A percentile compares a stretch with the other conserved stretches of the same genome.
Evolutionary conservation across 2,329 filamentous ascomycete species (phyloP).

Genomic region (Aspergillus sp.): DNA sequence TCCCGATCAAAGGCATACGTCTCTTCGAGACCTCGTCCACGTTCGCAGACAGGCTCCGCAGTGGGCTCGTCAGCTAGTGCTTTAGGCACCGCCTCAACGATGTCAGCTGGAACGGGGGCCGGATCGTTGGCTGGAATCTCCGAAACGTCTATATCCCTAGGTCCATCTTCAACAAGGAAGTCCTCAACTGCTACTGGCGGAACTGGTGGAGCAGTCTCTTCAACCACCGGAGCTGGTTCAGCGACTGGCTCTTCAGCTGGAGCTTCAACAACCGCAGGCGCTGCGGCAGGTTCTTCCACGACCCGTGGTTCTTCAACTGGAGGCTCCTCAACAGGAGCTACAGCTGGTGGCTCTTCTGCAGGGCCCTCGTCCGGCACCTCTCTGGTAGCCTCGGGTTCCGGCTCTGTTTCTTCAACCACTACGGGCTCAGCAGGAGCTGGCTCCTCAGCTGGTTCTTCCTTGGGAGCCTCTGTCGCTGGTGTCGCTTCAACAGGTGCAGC

Average conservation of each 20-base stretch:
- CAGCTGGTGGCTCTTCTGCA: constrained; percentile 9
- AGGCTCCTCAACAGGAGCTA: background rate
- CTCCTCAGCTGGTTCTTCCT: background rate
- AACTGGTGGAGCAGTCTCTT: constrained; percentile 13
- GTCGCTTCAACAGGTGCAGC: constrained; percentile 6
- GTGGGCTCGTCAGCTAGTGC: constrained; percentile 12
- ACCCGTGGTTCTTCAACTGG: constrained; percentile 15
- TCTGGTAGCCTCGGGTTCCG: background rate
- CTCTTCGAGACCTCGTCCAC: constrained; percentile 12
- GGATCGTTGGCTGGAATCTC: background rate
- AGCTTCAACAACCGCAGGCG: background rate
- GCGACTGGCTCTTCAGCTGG: constrained; percentile 17
- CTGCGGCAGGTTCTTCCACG: constrained; percentile 8
- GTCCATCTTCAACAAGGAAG: background rate
- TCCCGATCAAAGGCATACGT: constrained; percentile 14
- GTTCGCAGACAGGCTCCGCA: background rate
- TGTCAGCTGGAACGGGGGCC: background rate
- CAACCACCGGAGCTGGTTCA: constrained; percentile 14
- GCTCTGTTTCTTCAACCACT: background rate
- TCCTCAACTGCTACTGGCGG: constrained; percentile 1
- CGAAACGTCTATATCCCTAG: background rate
- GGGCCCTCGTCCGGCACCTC: background rate
- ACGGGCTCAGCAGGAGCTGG: background rate
- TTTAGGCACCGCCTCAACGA: background rate
- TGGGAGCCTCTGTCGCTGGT: background rate